Conservation (phyloP, 2,329 filamentous ascomycete genomes). For the Venturia nashicola region DNA sequence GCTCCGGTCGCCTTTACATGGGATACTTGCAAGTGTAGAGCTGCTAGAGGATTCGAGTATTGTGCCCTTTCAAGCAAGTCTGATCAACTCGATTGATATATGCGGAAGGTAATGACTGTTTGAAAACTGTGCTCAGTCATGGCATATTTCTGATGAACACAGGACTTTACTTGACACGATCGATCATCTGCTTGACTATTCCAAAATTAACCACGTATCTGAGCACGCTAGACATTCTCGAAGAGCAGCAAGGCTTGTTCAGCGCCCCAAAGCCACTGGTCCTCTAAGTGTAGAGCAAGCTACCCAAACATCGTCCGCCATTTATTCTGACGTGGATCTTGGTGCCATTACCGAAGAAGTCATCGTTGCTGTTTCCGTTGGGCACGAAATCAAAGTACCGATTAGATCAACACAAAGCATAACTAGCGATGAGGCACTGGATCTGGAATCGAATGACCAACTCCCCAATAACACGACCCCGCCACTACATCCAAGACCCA, state of each 20-base stretch:
- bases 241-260: neutral
- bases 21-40: conserved; percentile 15
- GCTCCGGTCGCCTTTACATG: conserved; percentile 17
- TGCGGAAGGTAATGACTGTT: conserved; percentile 19
- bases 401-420: neutral
- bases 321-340: conserved; percentile 1
- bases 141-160: neutral
- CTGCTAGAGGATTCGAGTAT: conserved; percentile 10
- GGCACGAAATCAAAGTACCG: neutral
- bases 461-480: neutral
- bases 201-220: conserved; percentile 8
- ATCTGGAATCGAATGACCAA: too few relatives aligned
- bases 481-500: neutral
- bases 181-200: conserved; percentile 22
- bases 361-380: conserved; percentile 1
- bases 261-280: neutral
- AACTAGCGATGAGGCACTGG: neutral
- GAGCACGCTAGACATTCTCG: neutral
- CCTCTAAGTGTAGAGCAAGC: neutral
- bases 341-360: neutral
- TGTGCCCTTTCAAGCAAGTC: conserved; percentile 15
- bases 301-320: neutral
- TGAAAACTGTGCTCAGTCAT: neutral
- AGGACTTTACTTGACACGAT: conserved; percentile 30
- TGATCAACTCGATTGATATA: conserved; percentile 25